These are phyloP conservation scores for Xylariaceae sp. DNA, from an alignment of 2,329 filamentous ascomycete species.

Conservation along the genomic window DNA sequence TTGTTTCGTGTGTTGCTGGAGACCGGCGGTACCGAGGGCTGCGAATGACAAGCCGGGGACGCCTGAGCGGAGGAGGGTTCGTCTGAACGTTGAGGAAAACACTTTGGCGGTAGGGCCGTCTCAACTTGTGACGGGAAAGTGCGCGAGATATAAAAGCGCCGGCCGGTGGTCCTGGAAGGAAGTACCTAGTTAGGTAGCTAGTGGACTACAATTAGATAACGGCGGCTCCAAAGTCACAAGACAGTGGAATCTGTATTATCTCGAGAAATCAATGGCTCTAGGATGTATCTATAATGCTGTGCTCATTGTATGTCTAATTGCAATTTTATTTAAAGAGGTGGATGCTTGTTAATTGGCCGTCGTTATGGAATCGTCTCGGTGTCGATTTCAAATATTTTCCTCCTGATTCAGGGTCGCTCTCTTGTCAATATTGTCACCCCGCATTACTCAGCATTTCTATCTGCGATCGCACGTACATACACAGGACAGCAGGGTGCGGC, in stretches of 20 bases:
- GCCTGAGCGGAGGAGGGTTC: constrained; percentile 65
- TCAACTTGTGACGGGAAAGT: constrained; percentile 1
- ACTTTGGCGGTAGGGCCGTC: constrained; percentile 62
- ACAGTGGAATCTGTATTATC: not conserved
- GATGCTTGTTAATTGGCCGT: not conserved
- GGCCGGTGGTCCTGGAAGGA: too few species aligned
- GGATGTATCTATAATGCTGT: not conserved
- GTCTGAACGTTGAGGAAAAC: constrained; percentile 80
- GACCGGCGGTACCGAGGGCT: constrained; percentile 59
- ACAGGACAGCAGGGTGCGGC: constrained; percentile 2
- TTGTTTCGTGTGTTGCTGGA: constrained; percentile 43
- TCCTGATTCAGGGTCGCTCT: constrained; percentile 4
- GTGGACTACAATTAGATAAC: not conserved
- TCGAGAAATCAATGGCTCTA: not conserved
- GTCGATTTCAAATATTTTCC: constrained; percentile 13
- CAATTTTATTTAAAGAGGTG: not conserved
- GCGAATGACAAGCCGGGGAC: constrained; percentile 67
- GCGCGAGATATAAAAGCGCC: not conserved
- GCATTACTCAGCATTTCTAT: constrained; percentile 17
- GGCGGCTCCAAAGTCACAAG: not conserved
- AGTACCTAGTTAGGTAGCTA: not conserved
- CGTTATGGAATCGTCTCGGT: constrained; percentile 13
- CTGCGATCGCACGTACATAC: not conserved
- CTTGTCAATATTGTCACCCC: constrained; percentile 8
- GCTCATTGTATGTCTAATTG: not conserved